These are phyloP conservation scores for Plasmodium gaboni DNA, from an alignment of 169 alveolate genomes.

Conservation along the genomic window DNA sequence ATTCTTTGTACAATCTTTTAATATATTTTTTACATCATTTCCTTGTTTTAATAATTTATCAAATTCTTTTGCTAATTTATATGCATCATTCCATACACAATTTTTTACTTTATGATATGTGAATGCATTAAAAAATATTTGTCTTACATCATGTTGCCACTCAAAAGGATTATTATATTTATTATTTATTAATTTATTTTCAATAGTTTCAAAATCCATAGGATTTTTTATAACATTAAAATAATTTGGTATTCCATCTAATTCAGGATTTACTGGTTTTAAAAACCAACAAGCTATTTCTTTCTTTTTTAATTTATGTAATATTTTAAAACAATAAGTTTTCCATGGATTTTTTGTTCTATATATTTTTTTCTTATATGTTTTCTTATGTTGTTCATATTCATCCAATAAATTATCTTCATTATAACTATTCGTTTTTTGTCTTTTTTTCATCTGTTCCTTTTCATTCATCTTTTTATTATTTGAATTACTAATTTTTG, in stretches of 20 bases:
- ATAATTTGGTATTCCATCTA: conserved; percentile 92
- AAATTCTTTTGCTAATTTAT: conserved; percentile 78
- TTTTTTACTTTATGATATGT: conserved; percentile 75
- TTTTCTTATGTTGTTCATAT: conserved; percentile 70
- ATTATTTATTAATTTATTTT: conserved; percentile 80
- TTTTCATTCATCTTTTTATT: conserved; percentile 39
- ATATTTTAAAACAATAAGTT: conserved; percentile 75
- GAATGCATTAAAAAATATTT: conserved; percentile 91
- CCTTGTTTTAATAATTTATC: conserved; percentile 72
- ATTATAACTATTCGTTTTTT: conserved; percentile 37
- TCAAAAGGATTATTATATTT: conserved; percentile 90
- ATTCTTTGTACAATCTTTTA: conserved; percentile 29
- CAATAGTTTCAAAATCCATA: conserved; percentile 87
- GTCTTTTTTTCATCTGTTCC: conserved; percentile 22
- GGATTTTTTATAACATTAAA: conserved; percentile 82
- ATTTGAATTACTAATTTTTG: conserved; percentile 6
- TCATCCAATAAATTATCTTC: conserved; percentile 57
- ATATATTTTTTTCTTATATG: conserved; percentile 69
- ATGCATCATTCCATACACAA: conserved; percentile 77
- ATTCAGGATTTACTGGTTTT: conserved; percentile 93
- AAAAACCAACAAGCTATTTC: conserved; percentile 88
- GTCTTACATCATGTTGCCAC: conserved; percentile 93
- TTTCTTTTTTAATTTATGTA: conserved; percentile 80
- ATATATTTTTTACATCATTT: conserved; percentile 32
- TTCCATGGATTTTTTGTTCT: conserved; percentile 77